phyloP scores from a whole-genome alignment of 805 yeast species.

The Henningerozyma blattae region DNA sequence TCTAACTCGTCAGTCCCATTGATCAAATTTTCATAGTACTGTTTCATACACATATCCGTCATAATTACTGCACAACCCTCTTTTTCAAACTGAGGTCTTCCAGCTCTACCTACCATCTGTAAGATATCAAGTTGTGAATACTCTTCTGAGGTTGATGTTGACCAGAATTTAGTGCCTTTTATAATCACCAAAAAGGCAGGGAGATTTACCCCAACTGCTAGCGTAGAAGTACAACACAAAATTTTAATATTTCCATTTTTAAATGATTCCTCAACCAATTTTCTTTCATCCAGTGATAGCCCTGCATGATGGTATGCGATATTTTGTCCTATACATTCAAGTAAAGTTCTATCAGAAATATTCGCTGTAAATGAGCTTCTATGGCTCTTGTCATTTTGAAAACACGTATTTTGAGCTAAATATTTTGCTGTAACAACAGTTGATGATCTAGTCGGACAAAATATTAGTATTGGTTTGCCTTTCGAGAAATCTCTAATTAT shows the following conservation, averaged over 20 bases:
- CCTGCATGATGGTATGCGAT: constrained; percentile 54
- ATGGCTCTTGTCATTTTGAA: neutral
- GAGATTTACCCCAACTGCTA: constrained; percentile 49
- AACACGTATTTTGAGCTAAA: constrained; percentile 14
- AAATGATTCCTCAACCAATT: constrained; percentile 33
- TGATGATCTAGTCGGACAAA: constrained; percentile 43
- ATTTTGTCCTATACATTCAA: constrained; percentile 21
- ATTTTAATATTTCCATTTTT: constrained; percentile 30
- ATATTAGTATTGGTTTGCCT: constrained; percentile 34
- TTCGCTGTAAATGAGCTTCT: neutral
- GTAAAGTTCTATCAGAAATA: constrained; percentile 5
- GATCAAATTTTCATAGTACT: constrained; percentile 30
- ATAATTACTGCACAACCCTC: constrained; percentile 37
- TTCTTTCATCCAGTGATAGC: constrained; percentile 34
- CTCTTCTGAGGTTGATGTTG: constrained; percentile 35
- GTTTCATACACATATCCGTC: constrained; percentile 28
- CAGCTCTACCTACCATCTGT: constrained; percentile 60
- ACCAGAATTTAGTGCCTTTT: constrained; percentile 54
- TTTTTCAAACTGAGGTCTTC: constrained; percentile 45
- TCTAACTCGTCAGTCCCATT: constrained; percentile 35
- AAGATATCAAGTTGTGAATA: constrained; percentile 43
- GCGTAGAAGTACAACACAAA: constrained; percentile 46
- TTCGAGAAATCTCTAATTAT: constrained; percentile 29
- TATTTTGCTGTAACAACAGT: constrained; percentile 35
- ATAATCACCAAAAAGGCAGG: constrained; percentile 50